phyloP scores from a whole-genome alignment of 202 grass and related monocot genomes.

The Carex arenaria region DNA sequence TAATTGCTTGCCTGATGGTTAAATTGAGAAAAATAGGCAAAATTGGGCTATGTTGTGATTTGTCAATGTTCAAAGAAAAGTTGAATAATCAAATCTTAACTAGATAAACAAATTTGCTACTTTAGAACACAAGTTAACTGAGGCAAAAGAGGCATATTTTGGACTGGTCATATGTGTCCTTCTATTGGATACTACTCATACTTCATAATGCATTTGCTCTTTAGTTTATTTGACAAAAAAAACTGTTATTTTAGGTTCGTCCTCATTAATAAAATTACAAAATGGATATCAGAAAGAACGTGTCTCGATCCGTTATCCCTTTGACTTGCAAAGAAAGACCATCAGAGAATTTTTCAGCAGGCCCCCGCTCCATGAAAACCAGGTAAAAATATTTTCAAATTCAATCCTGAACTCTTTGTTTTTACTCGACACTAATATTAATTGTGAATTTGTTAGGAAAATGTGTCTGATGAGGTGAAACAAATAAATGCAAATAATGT shows the following conservation, averaged over 20 bases:
- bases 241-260: conserved; percentile 54
- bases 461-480: conserved; percentile 58
- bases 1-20: neutral
- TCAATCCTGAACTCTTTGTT: conserved; percentile 22
- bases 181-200: neutral
- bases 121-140: neutral
- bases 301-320: conserved; percentile 59
- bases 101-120: neutral
- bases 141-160: neutral
- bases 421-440: neutral
- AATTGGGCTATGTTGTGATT: neutral
- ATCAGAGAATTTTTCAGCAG: conserved; percentile 67
- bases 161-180: neutral
- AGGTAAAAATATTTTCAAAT: conserved; percentile 37
- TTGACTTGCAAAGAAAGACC: conserved; percentile 55
- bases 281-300: conserved; percentile 41
- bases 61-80: neutral
- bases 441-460: conserved; percentile 22
- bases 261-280: conserved; percentile 43
- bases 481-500: conserved; percentile 65
- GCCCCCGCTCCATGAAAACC: conserved; percentile 36
- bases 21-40: neutral
- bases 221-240: conserved; percentile 18
- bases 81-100: neutral
- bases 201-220: neutral